Evolutionary conservation across 129 eudicot genomes (phyloP).

Genomic region (Helianthus tuberosus): DNA sequence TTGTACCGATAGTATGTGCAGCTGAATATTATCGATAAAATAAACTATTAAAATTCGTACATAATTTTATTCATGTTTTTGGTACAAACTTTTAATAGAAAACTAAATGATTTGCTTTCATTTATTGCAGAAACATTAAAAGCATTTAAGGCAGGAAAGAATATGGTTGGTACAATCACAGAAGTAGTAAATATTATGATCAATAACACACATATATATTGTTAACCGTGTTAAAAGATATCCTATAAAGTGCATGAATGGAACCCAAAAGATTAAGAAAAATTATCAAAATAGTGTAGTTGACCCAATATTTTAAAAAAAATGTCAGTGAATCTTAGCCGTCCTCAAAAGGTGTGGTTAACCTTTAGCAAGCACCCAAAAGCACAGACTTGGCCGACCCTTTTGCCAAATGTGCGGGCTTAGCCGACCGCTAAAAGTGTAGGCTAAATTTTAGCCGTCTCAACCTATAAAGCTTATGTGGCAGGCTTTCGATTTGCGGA

Average conservation of each 20-base stretch:
- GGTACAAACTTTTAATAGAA: not conserved
- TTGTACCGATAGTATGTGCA: slow-evolving; percentile 82
- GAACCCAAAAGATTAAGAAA: not conserved
- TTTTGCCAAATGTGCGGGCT: no score
- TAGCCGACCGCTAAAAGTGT: no score
- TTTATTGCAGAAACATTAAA: slow-evolving; percentile 5
- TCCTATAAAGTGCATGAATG: not conserved
- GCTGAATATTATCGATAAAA: slow-evolving; percentile 34
- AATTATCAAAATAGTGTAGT: no score
- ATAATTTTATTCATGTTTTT: not conserved
- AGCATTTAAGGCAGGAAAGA: slow-evolving; percentile 23
- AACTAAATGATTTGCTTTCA: not conserved
- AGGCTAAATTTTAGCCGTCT: no score
- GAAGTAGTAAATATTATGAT: slow-evolving; percentile 30
- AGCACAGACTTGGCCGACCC: no score
- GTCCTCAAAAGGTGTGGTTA: no score
- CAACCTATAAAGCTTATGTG: no score
- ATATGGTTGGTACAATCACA: slow-evolving; percentile 21
- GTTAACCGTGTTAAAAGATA: not conserved
- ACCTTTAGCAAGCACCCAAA: no score
- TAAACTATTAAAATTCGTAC: not conserved
- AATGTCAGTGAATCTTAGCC: no score
- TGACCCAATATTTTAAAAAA: no score
- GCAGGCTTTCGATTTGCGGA: no score
- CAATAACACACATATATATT: not conserved